Evolutionary conservation across 2,329 filamentous ascomycete genomes (phyloP), one percentile per base, ranked within the genome.

Genomic region (Periconia macrospinosa): DNA sequence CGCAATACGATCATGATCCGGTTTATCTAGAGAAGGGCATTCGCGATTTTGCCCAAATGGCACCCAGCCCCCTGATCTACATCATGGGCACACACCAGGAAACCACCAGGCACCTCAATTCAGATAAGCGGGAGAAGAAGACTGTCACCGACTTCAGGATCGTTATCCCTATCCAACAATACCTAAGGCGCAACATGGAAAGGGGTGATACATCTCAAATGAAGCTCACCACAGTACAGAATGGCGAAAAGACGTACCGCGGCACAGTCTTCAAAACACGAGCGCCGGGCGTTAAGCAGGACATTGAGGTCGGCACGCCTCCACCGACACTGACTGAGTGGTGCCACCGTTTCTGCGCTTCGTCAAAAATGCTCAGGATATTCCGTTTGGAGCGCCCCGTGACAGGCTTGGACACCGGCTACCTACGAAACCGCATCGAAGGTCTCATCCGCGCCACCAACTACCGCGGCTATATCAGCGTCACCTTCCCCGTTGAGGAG

Each of bases 321-420:
- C 46, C 75, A 72, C 65, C 79, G 63, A 35, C 73, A 63, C 18
- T 86, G 11, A 69, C 69, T 19, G 81, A 86, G 54, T 92, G 89
- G 88, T 90, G 87, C 62, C 82, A 87, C 53, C 80, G 81, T 40
- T 92, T 85, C 73, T 86, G 84, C 62, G 81, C 81, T 2, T 84
- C 81, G 58, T 75, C 77, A 19, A 78, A 83, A 1, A 76, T 76
- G 9, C 76, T 90, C 33, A 87, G 87, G 65, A 69, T 72, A 51
- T 79, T 79, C 59, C 73, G 75, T 9, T 62, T 78, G 8, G 60
- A 62, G 13, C 71, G 76, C 20, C 58, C 58, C n/a, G 76, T 91
- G 46, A 70, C 77, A 0, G 87, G 88, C 19, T 83, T 89, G 68
- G 83, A 91, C 65, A 77, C 81, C 51, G 76, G 78, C 1, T 70